Conservation (phyloP, 352 stramenopile species). For the Phytophthora macrochlamydospora region DNA sequence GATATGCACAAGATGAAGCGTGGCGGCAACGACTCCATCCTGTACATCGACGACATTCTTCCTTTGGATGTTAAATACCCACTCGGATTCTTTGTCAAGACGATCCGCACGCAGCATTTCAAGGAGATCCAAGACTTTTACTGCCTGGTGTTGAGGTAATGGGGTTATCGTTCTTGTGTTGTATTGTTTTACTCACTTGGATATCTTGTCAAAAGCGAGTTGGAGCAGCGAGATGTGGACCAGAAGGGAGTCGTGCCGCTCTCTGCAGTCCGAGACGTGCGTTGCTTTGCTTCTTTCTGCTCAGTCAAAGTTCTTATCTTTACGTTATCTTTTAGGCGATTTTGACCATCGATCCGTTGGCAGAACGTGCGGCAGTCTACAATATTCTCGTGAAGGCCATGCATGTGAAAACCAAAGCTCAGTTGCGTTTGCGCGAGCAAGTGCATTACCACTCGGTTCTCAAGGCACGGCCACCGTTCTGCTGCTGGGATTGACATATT, state of each 20-base stretch:
- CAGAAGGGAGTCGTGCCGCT: constrained; percentile 53
- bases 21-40: constrained; percentile 65
- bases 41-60: constrained; percentile 80
- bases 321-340: constrained; percentile 27
- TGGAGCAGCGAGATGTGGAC: constrained; percentile 55
- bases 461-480: constrained; percentile 18
- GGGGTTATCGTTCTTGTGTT: constrained; percentile 7
- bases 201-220: constrained; percentile 39
- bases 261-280: constrained; percentile 24
- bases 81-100: constrained; percentile 79
- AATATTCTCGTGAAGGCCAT: constrained; percentile 46
- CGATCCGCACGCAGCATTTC: constrained; percentile 79
- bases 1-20: constrained; percentile 85
- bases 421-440: constrained; percentile 55
- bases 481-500: constrained; percentile 10
- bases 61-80: constrained; percentile 51
- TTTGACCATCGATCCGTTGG: constrained; percentile 53
- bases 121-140: constrained; percentile 88
- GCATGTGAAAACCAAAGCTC: constrained; percentile 41
- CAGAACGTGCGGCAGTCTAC: constrained; percentile 36
- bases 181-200: constrained; percentile 4
- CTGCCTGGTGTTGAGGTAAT: constrained; percentile 50
- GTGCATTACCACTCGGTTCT: constrained; percentile 63
- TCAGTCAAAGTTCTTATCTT: constrained; percentile 29
- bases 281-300: constrained; percentile 1